Percentiles rank a stretch among this genome's conserved stretches.
Evolutionary conservation across 345 rosid species (phyloP).

Genomic region (Pistacia integerrima): DNA sequence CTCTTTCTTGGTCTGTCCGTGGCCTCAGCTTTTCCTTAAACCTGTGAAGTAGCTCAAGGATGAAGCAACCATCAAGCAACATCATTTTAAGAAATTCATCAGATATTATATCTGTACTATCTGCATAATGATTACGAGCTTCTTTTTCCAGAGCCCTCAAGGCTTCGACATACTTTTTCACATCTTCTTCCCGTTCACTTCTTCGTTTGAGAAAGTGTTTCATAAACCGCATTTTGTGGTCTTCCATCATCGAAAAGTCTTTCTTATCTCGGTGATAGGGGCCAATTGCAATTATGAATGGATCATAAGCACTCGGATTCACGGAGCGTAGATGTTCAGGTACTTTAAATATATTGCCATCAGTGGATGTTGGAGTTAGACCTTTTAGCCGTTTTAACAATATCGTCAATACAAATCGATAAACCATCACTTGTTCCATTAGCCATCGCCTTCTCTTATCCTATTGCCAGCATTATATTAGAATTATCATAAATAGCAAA

Average conservation of each 20-base stretch:
- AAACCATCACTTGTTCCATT: too few species aligned
- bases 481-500: too few species aligned
- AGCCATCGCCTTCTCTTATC: too few species aligned
- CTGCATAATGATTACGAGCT: too few species aligned
- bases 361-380: too few species aligned
- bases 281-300: conserved; percentile 22
- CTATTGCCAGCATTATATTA: too few species aligned
- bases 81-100: not conserved
- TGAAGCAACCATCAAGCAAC: not conserved
- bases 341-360: conserved; percentile 14
- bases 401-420: too few species aligned
- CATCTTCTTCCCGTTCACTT: not conserved
- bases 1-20: too few species aligned
- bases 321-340: not conserved
- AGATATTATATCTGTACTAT: fast-evolving
- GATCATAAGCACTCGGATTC: conserved; percentile 21
- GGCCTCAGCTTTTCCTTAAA: too few species aligned
- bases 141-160: not conserved
- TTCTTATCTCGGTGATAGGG: conserved; percentile 18
- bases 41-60: not conserved
- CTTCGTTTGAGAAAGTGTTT: conserved; percentile 11
- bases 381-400: too few species aligned
- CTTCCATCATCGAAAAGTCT: conserved; percentile 13
- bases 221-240: conserved; percentile 10
- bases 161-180: not conserved